These are phyloP conservation scores for Dactylellina haptotyla DNA, from an alignment of 2,329 filamentous ascomycete species.

Conservation along the genomic window DNA sequence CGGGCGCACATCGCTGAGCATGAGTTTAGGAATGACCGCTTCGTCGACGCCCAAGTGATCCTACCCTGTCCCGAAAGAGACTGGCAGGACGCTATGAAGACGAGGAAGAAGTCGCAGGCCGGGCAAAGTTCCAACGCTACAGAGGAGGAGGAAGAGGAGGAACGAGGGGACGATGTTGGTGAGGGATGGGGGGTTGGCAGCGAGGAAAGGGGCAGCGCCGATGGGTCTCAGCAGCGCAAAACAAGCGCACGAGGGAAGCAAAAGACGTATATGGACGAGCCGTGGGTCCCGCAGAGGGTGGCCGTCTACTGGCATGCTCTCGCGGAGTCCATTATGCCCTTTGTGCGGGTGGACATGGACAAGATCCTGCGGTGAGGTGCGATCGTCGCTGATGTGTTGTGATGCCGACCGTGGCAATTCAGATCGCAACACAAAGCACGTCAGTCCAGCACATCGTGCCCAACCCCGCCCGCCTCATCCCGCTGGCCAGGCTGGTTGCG, in stretches of 20 bases:
- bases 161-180: conserved; percentile 15
- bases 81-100: conserved; percentile 19
- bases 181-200: conserved; percentile 36
- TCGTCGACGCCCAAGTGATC: conserved; percentile 29
- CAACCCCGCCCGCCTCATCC: too few species aligned
- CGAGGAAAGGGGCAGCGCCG: conserved; percentile 15
- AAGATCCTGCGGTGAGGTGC: conserved; percentile 28
- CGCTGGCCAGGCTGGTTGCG: too few species aligned
- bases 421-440: too few species aligned
- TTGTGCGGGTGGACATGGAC: conserved; percentile 37
- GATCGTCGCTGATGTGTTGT: too few species aligned
- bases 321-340: conserved; percentile 4
- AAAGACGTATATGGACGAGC: conserved; percentile 10
- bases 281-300: conserved; percentile 36
- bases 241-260: background rate
- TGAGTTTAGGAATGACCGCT: conserved; percentile 25
- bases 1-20: conserved; percentile 19
- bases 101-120: background rate
- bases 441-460: too few species aligned
- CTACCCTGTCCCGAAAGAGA: conserved; percentile 33
- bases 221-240: background rate
- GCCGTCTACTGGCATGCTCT: conserved; percentile 29
- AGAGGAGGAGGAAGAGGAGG: background rate
- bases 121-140: background rate
- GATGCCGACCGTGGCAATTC: background rate